Evolutionary conservation across 306 rosid species (phyloP), one percentile per base, ranked within the genome.

Genomic region (Dalbergia cochinchinensis): DNA sequence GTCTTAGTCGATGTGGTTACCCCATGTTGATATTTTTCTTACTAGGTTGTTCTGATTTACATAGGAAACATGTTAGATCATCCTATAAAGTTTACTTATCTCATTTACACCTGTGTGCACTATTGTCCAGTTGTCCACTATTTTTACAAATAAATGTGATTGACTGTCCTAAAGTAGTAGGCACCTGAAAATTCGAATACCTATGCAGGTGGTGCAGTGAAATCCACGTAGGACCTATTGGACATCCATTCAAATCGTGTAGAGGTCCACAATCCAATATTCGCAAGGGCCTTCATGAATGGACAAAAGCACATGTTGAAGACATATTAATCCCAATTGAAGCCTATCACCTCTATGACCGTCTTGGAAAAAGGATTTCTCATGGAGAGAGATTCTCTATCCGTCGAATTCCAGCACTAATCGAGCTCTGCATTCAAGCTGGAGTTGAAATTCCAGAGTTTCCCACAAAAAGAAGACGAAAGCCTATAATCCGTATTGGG

Each of bases 191-290:
- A 47, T 69, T 72, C 12, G 71, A 35, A 71, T 80, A 19, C 71
- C 35, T 19, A 45, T 88, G 90, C 91, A 95, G 99, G 77, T 90
- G 86, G 87, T 93, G 98, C 81, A 93, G 84, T 73, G 99, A 95
- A 90, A 89, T 95, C 82, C 97, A 95, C 35, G 96, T 95, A 61
- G 99, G 97, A 58, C 91, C 94, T 62, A 85, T 86, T 74, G 99
- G 99, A 76, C 99, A 92, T 90, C 99, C 99, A 55, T 93, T 95
- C 87, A 89, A 81, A 81, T 93, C 98, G 8, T 95, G 99, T 78
- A 90, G 73, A 86, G 99, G 99, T 41, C 34, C 84, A 50, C 82
- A 85, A 39, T 54, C 92, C 64, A 88, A 73, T 71, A n/a, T 78
- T 68, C 91, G 99, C 66, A 90, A 90, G 74, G 85, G 97, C 20